Base-by-base conservation (phyloP, 495 filamentous ascomycete species). In the Xylaria longipes region DNA sequence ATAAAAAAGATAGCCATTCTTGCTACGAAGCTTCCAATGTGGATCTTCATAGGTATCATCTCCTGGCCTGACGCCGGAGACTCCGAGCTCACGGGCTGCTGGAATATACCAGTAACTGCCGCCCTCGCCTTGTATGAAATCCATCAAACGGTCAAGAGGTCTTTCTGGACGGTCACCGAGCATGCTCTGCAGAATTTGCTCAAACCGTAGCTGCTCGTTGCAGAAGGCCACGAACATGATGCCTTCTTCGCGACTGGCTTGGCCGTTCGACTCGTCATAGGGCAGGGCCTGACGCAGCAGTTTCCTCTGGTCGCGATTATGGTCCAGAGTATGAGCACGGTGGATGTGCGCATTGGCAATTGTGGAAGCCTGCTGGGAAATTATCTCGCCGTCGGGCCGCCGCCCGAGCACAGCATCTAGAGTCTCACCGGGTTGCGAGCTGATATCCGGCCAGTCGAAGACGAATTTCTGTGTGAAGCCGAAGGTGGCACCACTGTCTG, bases 171-270 rank as follows among this genome's bases (percentile, higher is more conserved):
- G 61, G 22, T 73, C 58, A 17, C 74, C 74, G 7, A 76, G 37
- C 68, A 76, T 70, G 66, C 71, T 73, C 11, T 62, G 31, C 8
- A 76, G 69, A 31, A 76, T 72, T 5, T 66, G 33, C 43, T 76
- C 74, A 46, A 76, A 74, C 6, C 74, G 71, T 41, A 70, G 35
- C 65, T 76, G 74, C n/a, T 76, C 74, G 35, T 76, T 76, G 65
- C 69, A 72, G 39, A 76, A 76, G 29, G 72, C 74, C 4, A 76
- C 68, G 63, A 76, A 76, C 74, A 76, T 76, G 43, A 73, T 1
- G 63, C 74, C 71, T 65, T 69, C 61, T 33, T 76, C 74, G 14
- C 72, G 74, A 35, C 72, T 71, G 3, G 69, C 69, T 25, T 64
- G 69, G 1, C 35, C 48, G 48, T 65, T 31, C 5, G 35, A 17